Evolutionary conservation across 805 yeast species (phyloP), one percentile per base, ranked within the genome.

Genomic region (Hanseniaspora mollemarum): DNA sequence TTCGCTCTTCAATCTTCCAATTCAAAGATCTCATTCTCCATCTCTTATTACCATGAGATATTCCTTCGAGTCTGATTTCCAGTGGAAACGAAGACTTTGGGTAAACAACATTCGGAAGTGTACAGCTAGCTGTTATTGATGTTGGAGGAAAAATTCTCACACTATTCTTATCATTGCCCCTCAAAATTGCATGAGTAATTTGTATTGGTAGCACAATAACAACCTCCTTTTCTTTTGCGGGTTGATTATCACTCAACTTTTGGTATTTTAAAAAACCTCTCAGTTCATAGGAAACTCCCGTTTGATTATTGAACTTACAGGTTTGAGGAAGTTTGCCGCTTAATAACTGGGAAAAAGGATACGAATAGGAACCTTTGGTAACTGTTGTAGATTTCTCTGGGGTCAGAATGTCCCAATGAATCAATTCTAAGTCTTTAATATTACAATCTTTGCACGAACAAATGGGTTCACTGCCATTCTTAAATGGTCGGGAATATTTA

Each of bases 131-230:
- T 2, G 87, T 81, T 33, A 92, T 81, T 39, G 83, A 84, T 0
- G 97, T 90, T 7, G 99, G 97, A 0, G 98, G 98, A 65, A 92
- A 92, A 1, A 92, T 85, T 54, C 99, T 75, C 35, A 87, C 67
- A 1, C 95, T 85, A 60, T 84, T 86, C 58, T 87, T 73, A 62
- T 88, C 96, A 2, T 85, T 84, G 6, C 92, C 90, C 42, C 86
- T 70, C 22, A 85, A 63, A 28, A 90, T 77, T 52, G 94, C 82
- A 58, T 98, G 74, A 41, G 83, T 73, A 1, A 92, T 71, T 56
- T 81, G 74, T 8, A 92, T 63, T 0, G 95, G 94, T 53, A 84
- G 67, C 2, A 68, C 66, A 35, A 78, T 59, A 45, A 67, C 67
- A 22, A 75, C 66, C n/a, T 68, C 37, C 58, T 68, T 54, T 56